Percentiles rank a stretch among this genome's conserved stretches.
These are phyloP conservation scores for Colletotrichum nymphaeae DNA, from an alignment of 2,329 filamentous ascomycete species.

Conservation along the genomic window DNA sequence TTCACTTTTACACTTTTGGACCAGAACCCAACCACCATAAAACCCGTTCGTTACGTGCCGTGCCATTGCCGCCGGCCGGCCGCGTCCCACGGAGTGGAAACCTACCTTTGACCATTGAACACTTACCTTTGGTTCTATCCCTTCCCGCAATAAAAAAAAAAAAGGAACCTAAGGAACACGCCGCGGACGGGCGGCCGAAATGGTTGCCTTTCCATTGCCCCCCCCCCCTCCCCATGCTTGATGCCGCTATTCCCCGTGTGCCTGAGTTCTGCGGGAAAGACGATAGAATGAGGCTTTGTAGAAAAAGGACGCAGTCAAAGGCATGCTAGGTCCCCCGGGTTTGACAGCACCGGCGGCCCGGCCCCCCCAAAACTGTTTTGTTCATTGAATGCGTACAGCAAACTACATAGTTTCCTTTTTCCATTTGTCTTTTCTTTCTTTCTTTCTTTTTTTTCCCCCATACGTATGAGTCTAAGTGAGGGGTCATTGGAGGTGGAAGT, in stretches of 20 bases:
- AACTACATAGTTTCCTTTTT: background rate
- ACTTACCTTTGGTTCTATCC: too few relatives aligned
- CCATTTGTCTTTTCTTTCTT: background rate
- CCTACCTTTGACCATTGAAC: too few relatives aligned
- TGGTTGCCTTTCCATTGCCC: too few relatives aligned
- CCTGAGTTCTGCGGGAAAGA: background rate
- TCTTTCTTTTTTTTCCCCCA: background rate
- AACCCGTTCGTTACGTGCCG: background rate
- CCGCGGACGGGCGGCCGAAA: background rate
- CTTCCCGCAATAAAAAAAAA: background rate
- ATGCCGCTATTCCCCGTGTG: too few relatives aligned
- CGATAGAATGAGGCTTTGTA: background rate
- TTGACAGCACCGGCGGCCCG: slow-evolving; percentile 15
- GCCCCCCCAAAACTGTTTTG: slow-evolving; percentile 2
- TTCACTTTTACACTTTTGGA: too few relatives aligned
- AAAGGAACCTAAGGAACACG: too few relatives aligned
- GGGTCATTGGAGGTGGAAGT: too few relatives aligned
- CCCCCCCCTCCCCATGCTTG: too few relatives aligned
- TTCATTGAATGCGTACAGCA: too few relatives aligned
- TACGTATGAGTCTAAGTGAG: background rate
- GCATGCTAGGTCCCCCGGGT: slow-evolving; percentile 2
- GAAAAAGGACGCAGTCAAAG: background rate
- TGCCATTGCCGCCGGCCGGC: background rate
- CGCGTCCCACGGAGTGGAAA: background rate
- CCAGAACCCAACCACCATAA: too few relatives aligned